Evolutionary conservation across 306 rosid species (phyloP), one percentile per base, ranked within the genome.

Genomic region (Mimosa pudica): DNA sequence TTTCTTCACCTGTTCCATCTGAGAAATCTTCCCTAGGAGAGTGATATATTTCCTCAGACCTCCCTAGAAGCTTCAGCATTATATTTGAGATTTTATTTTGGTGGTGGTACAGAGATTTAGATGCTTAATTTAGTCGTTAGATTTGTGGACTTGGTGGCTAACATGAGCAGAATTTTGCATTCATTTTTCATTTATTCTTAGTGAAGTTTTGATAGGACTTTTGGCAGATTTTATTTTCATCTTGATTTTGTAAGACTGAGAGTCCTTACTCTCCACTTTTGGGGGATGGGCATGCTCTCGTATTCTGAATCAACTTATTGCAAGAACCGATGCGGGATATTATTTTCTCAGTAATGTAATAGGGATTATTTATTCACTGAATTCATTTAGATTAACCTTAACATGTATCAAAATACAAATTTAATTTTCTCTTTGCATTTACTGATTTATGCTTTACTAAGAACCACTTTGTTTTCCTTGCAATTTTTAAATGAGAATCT

Each of bases 11-110:
- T 13, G 77, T 66, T 65, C 30, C 54, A 61, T 63, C 68, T 63
- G 83, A 80, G 81, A 80, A 80, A 81, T 61, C 87, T 74, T 48
- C 77, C 79, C 81, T 77, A 70, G 75, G 74, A 77, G 79, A 77
- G 73, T 83, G 73, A 83, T 64, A 16, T 33, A 51, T 62, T 60
- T 80, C 76, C 72, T 44, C 70, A 67, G 71, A 54, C 72, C 32
- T 44, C 17, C 60, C 33, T 41, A 9, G 47, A 67, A 52, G 17
- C 70, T 75, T 71, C 49, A 58, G 32, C 73, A 35, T 74, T 80
- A 80, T 71, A 73, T 8, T 73, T 69, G 60, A 68, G 76, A 38
- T 60, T 71, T 41, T 12, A 64, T 76, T 57, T 51, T 30, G 45
- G 62, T 7, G 14, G 45, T 38, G 45, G 62, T 36, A 66, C 80